phyloP scores from a whole-genome alignment of 2,329 filamentous ascomycete species.

The Elsinoe ampelina region DNA sequence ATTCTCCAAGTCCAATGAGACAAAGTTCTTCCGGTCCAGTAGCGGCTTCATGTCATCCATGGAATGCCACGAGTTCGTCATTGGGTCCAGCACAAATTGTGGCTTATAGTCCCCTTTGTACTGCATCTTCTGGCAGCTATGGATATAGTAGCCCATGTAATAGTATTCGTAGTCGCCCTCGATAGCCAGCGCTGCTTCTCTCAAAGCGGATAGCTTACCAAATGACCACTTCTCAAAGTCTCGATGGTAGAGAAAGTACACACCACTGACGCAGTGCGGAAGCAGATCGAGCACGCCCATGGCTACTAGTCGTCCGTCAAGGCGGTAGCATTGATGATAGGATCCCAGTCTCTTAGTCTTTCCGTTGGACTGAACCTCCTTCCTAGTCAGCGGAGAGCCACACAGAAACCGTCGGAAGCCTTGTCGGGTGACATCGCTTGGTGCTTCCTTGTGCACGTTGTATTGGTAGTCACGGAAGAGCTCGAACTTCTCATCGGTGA shows the following conservation, averaged over 20 bases:
- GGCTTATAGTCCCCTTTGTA: conserved; percentile 76
- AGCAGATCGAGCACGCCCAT: conserved; percentile 69
- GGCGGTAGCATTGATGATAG: conserved; percentile 71
- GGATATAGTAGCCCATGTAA: conserved; percentile 80
- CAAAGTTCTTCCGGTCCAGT: conserved; percentile 49
- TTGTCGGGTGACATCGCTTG: conserved; percentile 46
- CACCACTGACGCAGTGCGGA: conserved; percentile 66
- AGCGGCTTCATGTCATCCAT: conserved; percentile 27
- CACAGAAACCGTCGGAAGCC: conserved; percentile 69
- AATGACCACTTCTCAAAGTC: conserved; percentile 61
- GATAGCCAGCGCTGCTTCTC: conserved; percentile 60
- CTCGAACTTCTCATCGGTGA: conserved; percentile 64
- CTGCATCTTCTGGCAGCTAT: conserved; percentile 70
- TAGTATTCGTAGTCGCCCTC: conserved; percentile 66
- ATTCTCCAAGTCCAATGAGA: conserved; percentile 33
- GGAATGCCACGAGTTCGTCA: conserved; percentile 24
- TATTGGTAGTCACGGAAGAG: conserved; percentile 69
- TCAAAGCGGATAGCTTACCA: conserved; percentile 65
- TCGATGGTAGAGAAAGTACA: conserved; percentile 75
- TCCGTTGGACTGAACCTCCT: conserved; percentile 40
- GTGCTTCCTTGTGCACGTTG: conserved; percentile 59
- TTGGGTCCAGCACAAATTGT: conserved; percentile 64
- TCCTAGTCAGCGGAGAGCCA: conserved; percentile 52
- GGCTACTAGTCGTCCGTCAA: conserved; percentile 67
- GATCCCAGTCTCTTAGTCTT: conserved; percentile 54